Percentiles rank a stretch among this genome's conserved stretches.
Conservation (phyloP, 805 yeast species). For the Candida krabiensis region DNA sequence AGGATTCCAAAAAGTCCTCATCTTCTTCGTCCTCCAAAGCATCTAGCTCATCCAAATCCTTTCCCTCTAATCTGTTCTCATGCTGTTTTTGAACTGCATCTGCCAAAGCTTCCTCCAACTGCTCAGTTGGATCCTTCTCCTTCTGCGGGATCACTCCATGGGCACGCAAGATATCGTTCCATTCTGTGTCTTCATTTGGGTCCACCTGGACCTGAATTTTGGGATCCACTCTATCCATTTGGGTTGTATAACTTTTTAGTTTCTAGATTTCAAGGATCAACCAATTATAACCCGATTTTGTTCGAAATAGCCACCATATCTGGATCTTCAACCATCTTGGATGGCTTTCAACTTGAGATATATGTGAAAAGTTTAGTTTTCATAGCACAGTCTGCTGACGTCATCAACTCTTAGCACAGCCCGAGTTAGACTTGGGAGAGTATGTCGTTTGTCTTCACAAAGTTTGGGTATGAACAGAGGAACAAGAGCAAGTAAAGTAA, state of each 20-base stretch:
- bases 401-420: too few relatives aligned
- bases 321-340: too few relatives aligned
- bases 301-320: too few relatives aligned
- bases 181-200: conserved; percentile 95
- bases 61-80: conserved; percentile 76
- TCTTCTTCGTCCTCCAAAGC: conserved; percentile 91
- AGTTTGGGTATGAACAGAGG: too few relatives aligned
- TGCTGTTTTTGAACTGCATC: conserved; percentile 80
- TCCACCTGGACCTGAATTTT: conserved; percentile 84
- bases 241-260: neutral
- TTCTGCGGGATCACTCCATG: conserved; percentile 92
- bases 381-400: too few relatives aligned
- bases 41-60: conserved; percentile 78
- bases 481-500: too few relatives aligned
- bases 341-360: too few relatives aligned
- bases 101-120: conserved; percentile 82
- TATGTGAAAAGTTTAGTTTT: too few relatives aligned
- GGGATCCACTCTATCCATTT: conserved; percentile 38
- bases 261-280: too few relatives aligned
- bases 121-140: conserved; percentile 84
- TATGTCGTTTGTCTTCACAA: too few relatives aligned
- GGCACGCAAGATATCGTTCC: conserved; percentile 92
- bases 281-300: too few relatives aligned
- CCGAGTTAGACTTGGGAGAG: too few relatives aligned
- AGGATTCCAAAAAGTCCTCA: conserved; percentile 80